Evolutionary conservation across 2,329 filamentous ascomycete genomes (phyloP).

Genomic region (Penicillium sp.): DNA sequence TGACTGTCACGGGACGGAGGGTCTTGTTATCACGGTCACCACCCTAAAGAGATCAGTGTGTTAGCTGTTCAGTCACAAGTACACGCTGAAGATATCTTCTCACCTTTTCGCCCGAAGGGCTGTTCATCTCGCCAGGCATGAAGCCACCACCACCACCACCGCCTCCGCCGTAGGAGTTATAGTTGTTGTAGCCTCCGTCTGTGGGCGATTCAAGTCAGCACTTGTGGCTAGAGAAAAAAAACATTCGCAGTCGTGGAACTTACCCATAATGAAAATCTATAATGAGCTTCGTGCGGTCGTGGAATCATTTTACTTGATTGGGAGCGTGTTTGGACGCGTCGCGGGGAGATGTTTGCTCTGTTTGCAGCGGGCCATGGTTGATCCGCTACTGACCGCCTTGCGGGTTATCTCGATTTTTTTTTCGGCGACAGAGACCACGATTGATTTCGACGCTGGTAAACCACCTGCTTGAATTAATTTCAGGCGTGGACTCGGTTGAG

Average conservation of each 20-base stretch:
- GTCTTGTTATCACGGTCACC: conserved; percentile 73
- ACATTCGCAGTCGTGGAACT: not conserved
- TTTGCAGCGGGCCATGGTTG: conserved; percentile 25
- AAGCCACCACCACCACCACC: conserved; percentile 61
- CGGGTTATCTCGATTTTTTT: conserved; percentile 26
- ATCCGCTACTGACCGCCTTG: conserved; percentile 22
- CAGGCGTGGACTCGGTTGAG: conserved; percentile 16
- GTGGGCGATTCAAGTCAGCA: conserved; percentile 9
- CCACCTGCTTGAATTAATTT: conserved; percentile 15
- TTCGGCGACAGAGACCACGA: conserved; percentile 14
- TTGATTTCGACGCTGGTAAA: conserved; percentile 6
- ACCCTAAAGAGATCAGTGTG: conserved; percentile 3
- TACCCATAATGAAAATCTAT: conserved; percentile 36
- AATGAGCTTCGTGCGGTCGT: conserved; percentile 14
- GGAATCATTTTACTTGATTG: conserved; percentile 44
- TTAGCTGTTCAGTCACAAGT: not conserved
- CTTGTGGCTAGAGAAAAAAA: too few relatives aligned
- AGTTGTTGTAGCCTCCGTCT: conserved; percentile 48
- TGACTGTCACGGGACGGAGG: conserved; percentile 90
- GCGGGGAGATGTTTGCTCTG: conserved; percentile 35
- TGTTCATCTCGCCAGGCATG: conserved; percentile 56
- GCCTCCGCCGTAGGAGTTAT: conserved; percentile 58
- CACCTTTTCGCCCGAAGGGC: conserved; percentile 52
- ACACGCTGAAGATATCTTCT: conserved; percentile 7
- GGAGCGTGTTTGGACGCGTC: conserved; percentile 47